A percentile compares a stretch with the other conserved stretches of the same genome.
Evolutionary conservation across 805 yeast species (phyloP).

Genomic region (Brettanomyces naardenensis): DNA sequence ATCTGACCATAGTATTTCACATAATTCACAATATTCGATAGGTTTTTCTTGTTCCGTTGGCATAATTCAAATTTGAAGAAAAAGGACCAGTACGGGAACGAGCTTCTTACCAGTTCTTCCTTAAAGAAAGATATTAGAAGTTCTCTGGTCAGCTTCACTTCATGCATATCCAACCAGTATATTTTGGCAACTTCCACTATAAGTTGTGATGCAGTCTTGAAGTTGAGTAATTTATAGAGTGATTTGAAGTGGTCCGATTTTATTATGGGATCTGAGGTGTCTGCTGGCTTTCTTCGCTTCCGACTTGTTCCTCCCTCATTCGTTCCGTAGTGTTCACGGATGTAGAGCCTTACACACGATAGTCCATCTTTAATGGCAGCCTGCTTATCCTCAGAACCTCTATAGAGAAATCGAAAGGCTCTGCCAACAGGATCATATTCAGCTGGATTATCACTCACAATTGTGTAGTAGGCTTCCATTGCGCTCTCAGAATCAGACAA

Average conservation of each 20-base stretch:
- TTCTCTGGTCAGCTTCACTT: constrained; percentile 19
- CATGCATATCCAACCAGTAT: constrained; percentile 17
- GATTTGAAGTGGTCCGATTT: constrained; percentile 7
- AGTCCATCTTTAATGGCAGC: constrained; percentile 9
- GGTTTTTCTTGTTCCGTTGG: constrained; percentile 34
- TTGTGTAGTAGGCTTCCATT: neutral
- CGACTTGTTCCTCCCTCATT: neutral
- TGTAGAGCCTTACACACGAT: constrained; percentile 10
- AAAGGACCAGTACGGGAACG: constrained; percentile 48
- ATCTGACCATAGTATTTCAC: constrained; percentile 38
- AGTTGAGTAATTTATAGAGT: constrained; percentile 12
- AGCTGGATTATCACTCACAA: constrained; percentile 2
- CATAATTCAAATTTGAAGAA: constrained; percentile 46
- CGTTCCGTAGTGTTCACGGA: constrained; percentile 6
- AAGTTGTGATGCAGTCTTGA: constrained; percentile 19
- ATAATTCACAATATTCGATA: constrained; percentile 36
- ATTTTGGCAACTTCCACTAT: constrained; percentile 21
- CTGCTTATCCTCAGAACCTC: constrained; percentile 6
- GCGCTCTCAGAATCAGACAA: constrained; percentile 5
- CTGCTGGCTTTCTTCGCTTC: constrained; percentile 2
- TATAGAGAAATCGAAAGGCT: constrained; percentile 7
- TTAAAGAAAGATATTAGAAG: constrained; percentile 19
- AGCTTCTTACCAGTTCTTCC: constrained; percentile 28
- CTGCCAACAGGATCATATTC: constrained; percentile 7
- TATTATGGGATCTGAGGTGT: neutral